Base-by-base conservation (phyloP, 148 eudicot genomes). In the Heliamphora exappendiculata region DNA sequence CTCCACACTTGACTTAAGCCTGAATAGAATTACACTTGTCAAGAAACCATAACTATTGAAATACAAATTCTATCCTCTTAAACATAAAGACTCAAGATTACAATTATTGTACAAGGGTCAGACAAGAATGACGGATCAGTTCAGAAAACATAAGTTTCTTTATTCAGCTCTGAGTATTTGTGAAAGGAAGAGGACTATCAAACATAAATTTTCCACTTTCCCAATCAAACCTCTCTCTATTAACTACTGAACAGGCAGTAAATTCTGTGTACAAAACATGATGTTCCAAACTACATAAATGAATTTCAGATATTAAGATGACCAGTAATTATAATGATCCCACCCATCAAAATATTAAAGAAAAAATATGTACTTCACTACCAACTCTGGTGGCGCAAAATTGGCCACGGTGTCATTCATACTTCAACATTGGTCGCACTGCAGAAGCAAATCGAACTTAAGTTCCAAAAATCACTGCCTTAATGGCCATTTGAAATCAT, bases 401-500 rank as follows among this genome's bases (percentile, higher is more conserved):
- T 29, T 37, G 42, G 14, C 47, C 66, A 73, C 66, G 12, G 3
- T 14, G 7, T n/a, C n/a, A 8, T n/a, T n/a, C n/a, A 39, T 55
- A 4, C n/a, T 44, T 60, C 47, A 57, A 66, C 39, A 67, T 29
- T 26, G 64, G 64, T 59, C n/a, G 45, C 59, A 12, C 19, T 3
- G 8, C 7, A 24, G 50, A 3, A 37, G 70, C 12, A 66, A 20
- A 22, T 60, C 16, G 33, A 70, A 29, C 39, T 28, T 69, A 44
- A 42, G 42, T 31, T 69, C n/a, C 41, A 14, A 77, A 51, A 57
- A 24, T 37, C 63, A 51, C 16, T 28, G 37, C 83, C 26, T 76
- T 67, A 86, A 54, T 51, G 83, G 75, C 70, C 79, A 72, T 57
- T 75, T 47, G 45, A 78, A 54, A 76, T 73, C 59, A 69, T 49